phyloP scores from a whole-genome alignment of 1,139 yeast species.

The Taphrina pruni region DNA sequence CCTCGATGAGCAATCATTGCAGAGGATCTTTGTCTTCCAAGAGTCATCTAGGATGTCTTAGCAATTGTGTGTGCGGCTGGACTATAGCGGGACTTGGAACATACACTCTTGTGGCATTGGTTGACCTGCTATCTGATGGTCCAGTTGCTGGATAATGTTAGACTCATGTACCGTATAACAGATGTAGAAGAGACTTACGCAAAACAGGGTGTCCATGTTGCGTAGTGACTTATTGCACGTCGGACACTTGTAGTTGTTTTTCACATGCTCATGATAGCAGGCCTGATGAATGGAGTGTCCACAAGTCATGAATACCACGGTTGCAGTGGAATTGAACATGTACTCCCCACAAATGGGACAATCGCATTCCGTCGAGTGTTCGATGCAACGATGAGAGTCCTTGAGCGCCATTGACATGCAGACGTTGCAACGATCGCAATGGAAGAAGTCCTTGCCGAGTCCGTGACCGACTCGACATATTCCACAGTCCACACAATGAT shows the following conservation, averaged over 20 bases:
- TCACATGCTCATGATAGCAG: conserved; percentile 79
- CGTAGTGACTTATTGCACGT: conserved; percentile 81
- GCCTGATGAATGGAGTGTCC: conserved; percentile 91
- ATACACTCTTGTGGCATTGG: conserved; percentile 72
- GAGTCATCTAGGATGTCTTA: conserved; percentile 54
- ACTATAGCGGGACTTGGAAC: background rate
- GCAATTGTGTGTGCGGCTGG: background rate
- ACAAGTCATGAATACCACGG: conserved; percentile 90
- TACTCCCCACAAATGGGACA: conserved; percentile 94
- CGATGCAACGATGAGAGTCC: conserved; percentile 80
- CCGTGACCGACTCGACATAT: conserved; percentile 77
- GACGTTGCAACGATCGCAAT: conserved; percentile 69
- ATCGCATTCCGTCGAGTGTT: conserved; percentile 84
- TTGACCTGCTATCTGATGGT: conserved; percentile 76
- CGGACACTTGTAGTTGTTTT: conserved; percentile 79
- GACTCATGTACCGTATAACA: background rate
- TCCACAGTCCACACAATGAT: conserved; percentile 92
- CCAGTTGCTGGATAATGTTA: conserved; percentile 53
- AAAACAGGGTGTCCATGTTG: conserved; percentile 85
- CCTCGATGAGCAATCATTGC: conserved; percentile 90
- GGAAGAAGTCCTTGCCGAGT: conserved; percentile 38
- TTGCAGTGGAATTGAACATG: conserved; percentile 81
- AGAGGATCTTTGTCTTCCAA: conserved; percentile 79
- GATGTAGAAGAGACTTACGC: conserved; percentile 55
- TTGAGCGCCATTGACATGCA: conserved; percentile 82